Base-by-base conservation (phyloP, 441 rosid genomes). In the Croton setiger region DNA sequence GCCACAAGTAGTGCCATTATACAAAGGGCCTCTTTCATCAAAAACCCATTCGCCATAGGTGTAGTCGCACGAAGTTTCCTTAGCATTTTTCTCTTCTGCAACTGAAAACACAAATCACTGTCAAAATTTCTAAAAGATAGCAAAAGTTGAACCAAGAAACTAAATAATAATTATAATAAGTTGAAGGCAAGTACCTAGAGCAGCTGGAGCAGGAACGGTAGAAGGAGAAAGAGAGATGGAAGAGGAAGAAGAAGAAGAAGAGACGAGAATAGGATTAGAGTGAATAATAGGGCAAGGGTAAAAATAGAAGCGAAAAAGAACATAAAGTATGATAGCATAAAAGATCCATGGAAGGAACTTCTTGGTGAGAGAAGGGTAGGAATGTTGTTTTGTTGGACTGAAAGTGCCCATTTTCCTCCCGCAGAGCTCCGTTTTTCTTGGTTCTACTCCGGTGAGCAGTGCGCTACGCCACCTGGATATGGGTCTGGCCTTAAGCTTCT, bases 1-100 rank as follows among this genome's bases (percentile, higher is more conserved):
- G 54, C 86, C 87, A 15, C 98, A 94, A 67, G 84, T 80, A 7
- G 94, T 82, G 62, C 87, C 89, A 61, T 88, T 88, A 81, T 94
- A 92, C 63, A 92, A 64, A 70, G 97, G 96, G 45, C 89, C 97
- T 39, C n/a, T 73, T 75, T 80, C 81, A 81, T 94, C 94, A 49
- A 37, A 75, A 4, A 90, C 78, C 99, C 99, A 94, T 68, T 69
- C 76, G 17, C 98, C 97, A 75, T 76, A 27, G 0, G 88, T 81
- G 81, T 83, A 89, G 84, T 93, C 89, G 68, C 97, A 93, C 20
- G 80, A 75, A 72, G 76, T 7, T 60, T 67, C 83, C 47, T 75
- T 59, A 68, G 60, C 78, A 39, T 43, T 62, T 77, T 79, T 80
- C 75, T 76, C 76, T 71, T 81, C 94, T 91, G 83, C 76, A 78